These are phyloP conservation scores for Mrakia blollopis DNA, from an alignment of 768 basidiomycete genomes.

Conservation along the genomic window DNA sequence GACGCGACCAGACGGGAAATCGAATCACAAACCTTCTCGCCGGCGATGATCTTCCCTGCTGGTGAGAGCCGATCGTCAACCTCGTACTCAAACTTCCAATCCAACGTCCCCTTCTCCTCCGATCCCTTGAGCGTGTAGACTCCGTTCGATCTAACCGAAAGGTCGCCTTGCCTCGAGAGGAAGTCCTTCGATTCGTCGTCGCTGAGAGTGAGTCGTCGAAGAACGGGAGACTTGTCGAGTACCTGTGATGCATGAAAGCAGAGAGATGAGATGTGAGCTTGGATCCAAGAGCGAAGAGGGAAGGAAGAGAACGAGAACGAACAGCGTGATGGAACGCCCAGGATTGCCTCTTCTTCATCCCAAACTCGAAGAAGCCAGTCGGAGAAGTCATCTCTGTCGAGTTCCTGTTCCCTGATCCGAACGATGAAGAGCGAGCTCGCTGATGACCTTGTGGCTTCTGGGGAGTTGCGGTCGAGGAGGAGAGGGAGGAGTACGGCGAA, in stretches of 20 bases:
- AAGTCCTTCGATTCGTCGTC: conserved; percentile 67
- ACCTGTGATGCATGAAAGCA: conserved; percentile 37
- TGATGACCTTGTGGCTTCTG: conserved; percentile 36
- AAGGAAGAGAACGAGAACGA: conserved; percentile 49
- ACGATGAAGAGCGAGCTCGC: conserved; percentile 34
- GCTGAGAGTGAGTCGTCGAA: conserved; percentile 63
- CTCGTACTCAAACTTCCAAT: conserved; percentile 75
- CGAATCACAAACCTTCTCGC: conserved; percentile 56
- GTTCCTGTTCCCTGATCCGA: conserved; percentile 34
- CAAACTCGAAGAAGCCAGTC: conserved; percentile 59
- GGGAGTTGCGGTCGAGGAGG: background rate
- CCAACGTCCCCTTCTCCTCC: conserved; percentile 55
- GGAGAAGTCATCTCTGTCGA: conserved; percentile 37
- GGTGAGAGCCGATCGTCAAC: conserved; percentile 55
- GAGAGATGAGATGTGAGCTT: background rate
- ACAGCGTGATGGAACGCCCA: conserved; percentile 67
- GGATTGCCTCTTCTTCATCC: conserved; percentile 55
- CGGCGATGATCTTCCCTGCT: conserved; percentile 52
- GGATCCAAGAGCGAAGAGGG: background rate
- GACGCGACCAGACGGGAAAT: background rate
- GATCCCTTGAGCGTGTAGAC: conserved; percentile 68
- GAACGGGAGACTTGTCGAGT: conserved; percentile 54
- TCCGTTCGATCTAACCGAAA: conserved; percentile 64
- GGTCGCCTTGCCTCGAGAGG: conserved; percentile 66
- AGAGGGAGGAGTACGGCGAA: background rate